Base-by-base conservation (phyloP, 1,284 basidiomycete species). In the Phellinidium pouzarii region DNA sequence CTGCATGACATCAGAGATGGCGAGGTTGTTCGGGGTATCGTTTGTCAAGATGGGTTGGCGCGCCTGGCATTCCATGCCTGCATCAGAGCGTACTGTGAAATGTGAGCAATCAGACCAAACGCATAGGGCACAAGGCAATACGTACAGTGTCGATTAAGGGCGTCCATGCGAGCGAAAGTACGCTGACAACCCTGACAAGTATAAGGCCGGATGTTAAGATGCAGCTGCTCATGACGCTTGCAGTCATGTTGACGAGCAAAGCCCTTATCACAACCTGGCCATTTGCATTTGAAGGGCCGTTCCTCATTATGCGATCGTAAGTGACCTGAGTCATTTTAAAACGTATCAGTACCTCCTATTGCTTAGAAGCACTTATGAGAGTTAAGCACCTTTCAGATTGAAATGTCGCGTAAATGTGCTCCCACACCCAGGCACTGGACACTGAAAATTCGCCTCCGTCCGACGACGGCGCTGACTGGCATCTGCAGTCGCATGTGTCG, bases 181-280 rank as follows among this genome's bases (percentile, higher is more conserved):
- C 87, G 87, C 60, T 75, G 74, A 64, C 87, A 90, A 40, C 86
- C 87, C 4, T 87, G 82, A 60, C 87, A 90, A 9, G 76, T 82
- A 64, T 86, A 87, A 49, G 84, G 85, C 26, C 84, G 71, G 60
- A 83, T 82, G 60, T 87, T 87, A 46, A 83, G 78, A 63, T 91
- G 88, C 41, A 90, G 71, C 58, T 87, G 81, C 63, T 91, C 86
- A 60, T 91, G 88, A 2, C 87, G 76, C 64, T 88, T 91, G 68
- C 86, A 90, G 63, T 91, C 88, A 60, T 91, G 87, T 65, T 89
- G 86, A 53, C 87, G 67, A n/a, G 87, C 86, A 58, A 91, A 91
- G 34, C 85, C 84, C 68, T 89, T 90, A 46, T 79, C 82, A 61
- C 88, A 91, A 17, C 86, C 87, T 0, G 88, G 87, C 85, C 87